Evolutionary conservation across 108 stramenopile species (phyloP).

Genomic region (Cyclotella sp.): DNA sequence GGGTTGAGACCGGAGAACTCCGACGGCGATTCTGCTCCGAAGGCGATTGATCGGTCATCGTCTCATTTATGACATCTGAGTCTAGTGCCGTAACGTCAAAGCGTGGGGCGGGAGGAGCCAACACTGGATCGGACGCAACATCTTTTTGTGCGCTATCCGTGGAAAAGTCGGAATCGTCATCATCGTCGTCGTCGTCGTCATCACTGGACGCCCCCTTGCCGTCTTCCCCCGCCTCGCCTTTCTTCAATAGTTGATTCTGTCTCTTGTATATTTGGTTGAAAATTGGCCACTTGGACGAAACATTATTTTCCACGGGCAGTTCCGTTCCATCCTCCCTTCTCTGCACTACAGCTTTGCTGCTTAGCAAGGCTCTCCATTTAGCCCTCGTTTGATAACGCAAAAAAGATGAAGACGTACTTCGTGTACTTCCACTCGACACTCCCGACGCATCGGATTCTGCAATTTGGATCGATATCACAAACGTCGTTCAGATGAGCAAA

Average conservation of each 20-base stretch:
- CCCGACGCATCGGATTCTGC: conserved; percentile 15
- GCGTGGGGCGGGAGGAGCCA: conserved; percentile 26
- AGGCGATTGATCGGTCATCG: background rate
- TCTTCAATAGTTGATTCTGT: conserved; percentile 45
- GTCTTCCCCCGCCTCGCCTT: conserved; percentile 24
- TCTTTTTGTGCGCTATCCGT: background rate
- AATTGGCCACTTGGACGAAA: conserved; percentile 33
- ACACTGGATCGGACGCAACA: conserved; percentile 5
- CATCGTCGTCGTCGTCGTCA: conserved; percentile 33
- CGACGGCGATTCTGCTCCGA: background rate
- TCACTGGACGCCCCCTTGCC: conserved; percentile 21
- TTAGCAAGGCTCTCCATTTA: conserved; percentile 52
- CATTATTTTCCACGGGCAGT: conserved; percentile 20
- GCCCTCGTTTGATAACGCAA: conserved; percentile 39
- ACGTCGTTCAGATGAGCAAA: background rate
- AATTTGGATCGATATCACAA: background rate
- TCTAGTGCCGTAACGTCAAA: background rate
- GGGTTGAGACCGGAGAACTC: conserved; percentile 22
- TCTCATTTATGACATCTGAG: conserved; percentile 2
- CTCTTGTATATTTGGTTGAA: conserved; percentile 44
- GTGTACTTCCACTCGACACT: background rate
- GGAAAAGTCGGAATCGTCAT: conserved; percentile 23
- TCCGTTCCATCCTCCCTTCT: conserved; percentile 37
- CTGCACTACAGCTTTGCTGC: conserved; percentile 28
- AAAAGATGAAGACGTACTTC: conserved; percentile 2